Percentiles rank a stretch among this genome's conserved stretches.
These are phyloP conservation scores for Maudiozyma bulderi DNA, from an alignment of 805 yeast species.

Conservation along the genomic window DNA sequence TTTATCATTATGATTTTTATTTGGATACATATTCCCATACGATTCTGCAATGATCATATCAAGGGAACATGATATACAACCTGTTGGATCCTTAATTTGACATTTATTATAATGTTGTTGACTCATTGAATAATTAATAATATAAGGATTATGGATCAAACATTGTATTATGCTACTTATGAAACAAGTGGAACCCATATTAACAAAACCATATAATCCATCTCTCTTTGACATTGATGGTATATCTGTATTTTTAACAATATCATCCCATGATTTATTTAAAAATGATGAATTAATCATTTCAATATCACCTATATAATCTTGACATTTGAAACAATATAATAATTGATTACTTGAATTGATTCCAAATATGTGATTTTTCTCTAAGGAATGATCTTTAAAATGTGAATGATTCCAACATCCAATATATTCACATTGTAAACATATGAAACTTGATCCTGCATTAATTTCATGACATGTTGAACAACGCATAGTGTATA, in stretches of 20 bases:
- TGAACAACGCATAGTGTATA: slow-evolving; percentile 21
- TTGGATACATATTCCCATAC: slow-evolving; percentile 35
- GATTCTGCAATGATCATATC: slow-evolving; percentile 70
- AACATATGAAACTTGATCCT: slow-evolving; percentile 46
- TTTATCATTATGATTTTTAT: not conserved
- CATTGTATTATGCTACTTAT: slow-evolving; percentile 91
- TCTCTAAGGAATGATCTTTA: slow-evolving; percentile 35
- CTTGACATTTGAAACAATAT: slow-evolving; percentile 71
- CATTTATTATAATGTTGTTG: slow-evolving; percentile 25
- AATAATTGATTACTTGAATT: slow-evolving; percentile 60
- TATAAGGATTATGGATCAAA: slow-evolving; percentile 79
- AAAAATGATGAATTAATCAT: slow-evolving; percentile 12
- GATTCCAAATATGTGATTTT: slow-evolving; percentile 53
- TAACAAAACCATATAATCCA: slow-evolving; percentile 84
- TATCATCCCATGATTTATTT: slow-evolving; percentile 22
- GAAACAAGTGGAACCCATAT: slow-evolving; percentile 95
- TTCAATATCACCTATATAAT: slow-evolving; percentile 53
- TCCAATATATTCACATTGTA: slow-evolving; percentile 72
- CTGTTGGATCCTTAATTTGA: slow-evolving; percentile 17
- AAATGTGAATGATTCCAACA: slow-evolving; percentile 48
- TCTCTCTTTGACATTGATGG: slow-evolving; percentile 42
- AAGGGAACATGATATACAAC: slow-evolving; percentile 76
- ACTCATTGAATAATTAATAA: slow-evolving; percentile 65
- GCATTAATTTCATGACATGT: slow-evolving; percentile 24
- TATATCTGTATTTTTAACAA: slow-evolving; percentile 12